phyloP scores from a whole-genome alignment of 345 rosid species.

The Clausena lansium region DNA sequence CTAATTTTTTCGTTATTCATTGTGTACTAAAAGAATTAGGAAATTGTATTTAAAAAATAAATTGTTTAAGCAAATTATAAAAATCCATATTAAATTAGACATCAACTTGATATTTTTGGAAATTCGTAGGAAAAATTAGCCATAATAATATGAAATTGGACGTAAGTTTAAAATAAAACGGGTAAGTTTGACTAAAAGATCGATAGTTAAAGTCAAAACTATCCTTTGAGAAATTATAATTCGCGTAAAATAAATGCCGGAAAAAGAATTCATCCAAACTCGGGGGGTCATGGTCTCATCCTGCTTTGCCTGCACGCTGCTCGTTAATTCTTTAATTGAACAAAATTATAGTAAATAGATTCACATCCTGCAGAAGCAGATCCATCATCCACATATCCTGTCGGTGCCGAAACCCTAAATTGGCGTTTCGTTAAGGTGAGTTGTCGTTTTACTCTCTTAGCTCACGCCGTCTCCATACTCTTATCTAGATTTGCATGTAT shows the following conservation, averaged over 20 bases:
- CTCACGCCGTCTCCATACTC: not conserved
- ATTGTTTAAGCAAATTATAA: no score
- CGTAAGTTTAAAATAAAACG: no score
- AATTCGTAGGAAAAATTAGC: no score
- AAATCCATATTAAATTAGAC: no score
- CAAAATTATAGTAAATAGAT: not conserved
- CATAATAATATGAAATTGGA: no score
- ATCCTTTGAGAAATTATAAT: not conserved
- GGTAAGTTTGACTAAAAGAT: not conserved
- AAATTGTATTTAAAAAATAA: no score
- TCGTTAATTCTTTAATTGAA: no score
- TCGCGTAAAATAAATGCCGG: slow-evolving; percentile 17
- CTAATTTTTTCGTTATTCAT: no score
- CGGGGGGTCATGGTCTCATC: no score
- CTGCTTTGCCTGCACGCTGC: no score
- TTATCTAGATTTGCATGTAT: not conserved
- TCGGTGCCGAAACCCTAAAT: not conserved
- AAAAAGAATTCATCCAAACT: not conserved
- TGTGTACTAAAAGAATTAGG: no score
- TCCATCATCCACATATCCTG: not conserved
- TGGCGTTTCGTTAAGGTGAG: slow-evolving; percentile 9
- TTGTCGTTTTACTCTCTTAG: not conserved
- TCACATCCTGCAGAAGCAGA: not conserved
- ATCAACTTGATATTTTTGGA: no score
- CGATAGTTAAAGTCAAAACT: not conserved